A percentile compares a stretch with the other conserved stretches of the same genome.
Conservation (phyloP, 768 basidiomycete genomes). For the Lactarius sanguifluus region DNA sequence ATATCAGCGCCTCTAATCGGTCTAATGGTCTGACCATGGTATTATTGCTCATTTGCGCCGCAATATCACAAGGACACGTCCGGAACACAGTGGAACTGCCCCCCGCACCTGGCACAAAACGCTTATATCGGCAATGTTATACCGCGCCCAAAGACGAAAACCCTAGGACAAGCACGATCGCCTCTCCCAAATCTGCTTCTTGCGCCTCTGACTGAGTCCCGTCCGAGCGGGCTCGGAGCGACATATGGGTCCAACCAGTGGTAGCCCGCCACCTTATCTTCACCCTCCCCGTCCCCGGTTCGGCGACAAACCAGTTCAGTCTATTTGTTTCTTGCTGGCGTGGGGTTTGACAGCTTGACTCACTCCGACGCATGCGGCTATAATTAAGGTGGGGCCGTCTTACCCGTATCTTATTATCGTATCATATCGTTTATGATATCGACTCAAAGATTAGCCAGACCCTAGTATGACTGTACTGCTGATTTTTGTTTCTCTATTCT, state of each 20-base stretch:
- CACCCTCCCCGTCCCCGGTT: background rate
- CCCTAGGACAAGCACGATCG: background rate
- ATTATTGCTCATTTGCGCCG: background rate
- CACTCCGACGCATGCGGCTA: background rate
- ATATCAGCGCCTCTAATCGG: background rate
- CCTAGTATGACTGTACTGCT: background rate
- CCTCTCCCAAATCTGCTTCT: background rate
- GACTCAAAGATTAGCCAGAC: background rate
- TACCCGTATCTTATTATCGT: background rate
- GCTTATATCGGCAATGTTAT: background rate
- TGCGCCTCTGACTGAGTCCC: background rate
- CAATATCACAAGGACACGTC: constrained; percentile 1
- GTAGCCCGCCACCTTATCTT: background rate
- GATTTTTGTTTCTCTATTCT: background rate
- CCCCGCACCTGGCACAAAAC: background rate
- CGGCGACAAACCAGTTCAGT: background rate
- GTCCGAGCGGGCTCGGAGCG: background rate
- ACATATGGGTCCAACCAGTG: background rate
- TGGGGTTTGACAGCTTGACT: background rate
- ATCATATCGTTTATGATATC: background rate
- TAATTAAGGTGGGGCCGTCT: background rate
- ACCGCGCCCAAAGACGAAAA: background rate
- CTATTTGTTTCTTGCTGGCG: background rate
- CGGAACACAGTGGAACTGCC: background rate
- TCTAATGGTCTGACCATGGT: background rate